phyloP scores from a whole-genome alignment of 1,139 yeast genomes.

The Komagataea norvegica region DNA sequence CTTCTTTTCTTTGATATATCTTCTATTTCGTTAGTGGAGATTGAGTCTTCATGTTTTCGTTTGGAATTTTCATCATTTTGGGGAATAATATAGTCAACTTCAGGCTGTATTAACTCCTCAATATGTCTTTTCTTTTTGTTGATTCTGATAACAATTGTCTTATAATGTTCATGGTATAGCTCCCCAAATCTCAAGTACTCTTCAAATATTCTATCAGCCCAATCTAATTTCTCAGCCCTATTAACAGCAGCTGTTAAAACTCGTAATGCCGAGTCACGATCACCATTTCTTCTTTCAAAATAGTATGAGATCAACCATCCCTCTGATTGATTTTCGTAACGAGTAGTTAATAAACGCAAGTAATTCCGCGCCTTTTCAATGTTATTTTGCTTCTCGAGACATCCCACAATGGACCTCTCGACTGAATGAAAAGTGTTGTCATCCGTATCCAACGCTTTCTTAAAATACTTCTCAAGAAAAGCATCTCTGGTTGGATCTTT shows the following conservation, averaged over 20 bases:
- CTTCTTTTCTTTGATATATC: slow-evolving; percentile 1
- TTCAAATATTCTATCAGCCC: slow-evolving; percentile 47
- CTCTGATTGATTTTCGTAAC: slow-evolving; percentile 35
- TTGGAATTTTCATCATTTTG: no score
- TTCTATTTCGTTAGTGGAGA: background rate
- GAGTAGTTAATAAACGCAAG: slow-evolving; percentile 30
- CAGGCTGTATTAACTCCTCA: background rate
- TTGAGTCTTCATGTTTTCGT: no score
- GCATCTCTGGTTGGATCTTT: background rate
- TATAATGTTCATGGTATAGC: slow-evolving; percentile 33
- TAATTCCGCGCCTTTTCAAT: slow-evolving; percentile 29
- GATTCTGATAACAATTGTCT: slow-evolving; percentile 26
- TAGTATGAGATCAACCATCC: slow-evolving; percentile 46
- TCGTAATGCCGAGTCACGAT: slow-evolving; percentile 23
- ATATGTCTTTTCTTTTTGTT: slow-evolving; percentile 20
- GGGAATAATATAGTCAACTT: no score
- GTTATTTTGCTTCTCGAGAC: slow-evolving; percentile 30
- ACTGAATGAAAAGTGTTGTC: slow-evolving; percentile 40
- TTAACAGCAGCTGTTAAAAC: slow-evolving; percentile 35
- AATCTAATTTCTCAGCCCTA: slow-evolving; percentile 35
- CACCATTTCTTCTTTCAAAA: slow-evolving; percentile 35
- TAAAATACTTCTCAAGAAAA: slow-evolving; percentile 14
- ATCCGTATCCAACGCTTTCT: slow-evolving; percentile 29
- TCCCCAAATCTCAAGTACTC: slow-evolving; percentile 42
- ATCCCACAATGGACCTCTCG: slow-evolving; percentile 37